Percentiles rank a stretch among this genome's conserved stretches.
These are phyloP conservation scores for Geotrichum citri-aurantii DNA, from an alignment of 1,139 yeast genomes.

Conservation along the genomic window DNA sequence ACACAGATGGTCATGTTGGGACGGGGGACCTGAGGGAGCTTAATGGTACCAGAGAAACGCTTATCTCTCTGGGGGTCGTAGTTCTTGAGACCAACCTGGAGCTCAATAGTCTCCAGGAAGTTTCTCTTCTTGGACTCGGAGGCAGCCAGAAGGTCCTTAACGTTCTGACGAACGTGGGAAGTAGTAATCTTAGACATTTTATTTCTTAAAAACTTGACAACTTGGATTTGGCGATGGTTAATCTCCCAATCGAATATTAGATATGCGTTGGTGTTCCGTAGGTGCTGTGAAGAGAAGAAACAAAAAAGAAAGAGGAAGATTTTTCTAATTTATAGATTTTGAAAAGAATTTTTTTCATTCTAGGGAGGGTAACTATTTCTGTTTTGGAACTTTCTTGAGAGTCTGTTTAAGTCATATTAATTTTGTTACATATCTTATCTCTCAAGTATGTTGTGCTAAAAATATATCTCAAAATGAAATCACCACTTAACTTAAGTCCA, in stretches of 20 bases:
- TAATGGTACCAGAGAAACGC: conserved; percentile 99
- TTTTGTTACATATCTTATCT: background rate
- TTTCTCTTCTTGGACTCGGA: conserved; percentile 99
- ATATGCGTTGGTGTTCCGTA: conserved; percentile 19
- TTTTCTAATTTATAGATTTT: background rate
- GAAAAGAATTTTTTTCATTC: background rate
- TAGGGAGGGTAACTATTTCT: background rate
- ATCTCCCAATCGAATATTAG: conserved; percentile 39
- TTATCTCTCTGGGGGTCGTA: conserved; percentile 99
- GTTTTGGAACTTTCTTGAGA: background rate
- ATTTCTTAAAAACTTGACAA: conserved; percentile 20
- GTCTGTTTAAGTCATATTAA: too few relatives aligned
- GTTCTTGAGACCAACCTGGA: conserved; percentile 99
- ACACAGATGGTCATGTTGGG: conserved; percentile 99
- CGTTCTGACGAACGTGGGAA: conserved; percentile 95
- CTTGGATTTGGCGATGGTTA: conserved; percentile 22
- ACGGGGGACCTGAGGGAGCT: conserved; percentile 98
- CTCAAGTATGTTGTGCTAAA: too few relatives aligned
- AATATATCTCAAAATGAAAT: too few relatives aligned
- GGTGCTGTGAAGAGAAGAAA: conserved; percentile 16
- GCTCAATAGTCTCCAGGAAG: conserved; percentile 99
- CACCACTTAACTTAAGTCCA: too few relatives aligned
- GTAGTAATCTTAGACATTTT: conserved; percentile 91
- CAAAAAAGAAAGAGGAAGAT: background rate
- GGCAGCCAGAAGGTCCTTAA: conserved; percentile 83